These are phyloP conservation scores for Adansonia madagascariensis DNA, from an alignment of 441 rosid genomes.

Conservation along the genomic window DNA sequence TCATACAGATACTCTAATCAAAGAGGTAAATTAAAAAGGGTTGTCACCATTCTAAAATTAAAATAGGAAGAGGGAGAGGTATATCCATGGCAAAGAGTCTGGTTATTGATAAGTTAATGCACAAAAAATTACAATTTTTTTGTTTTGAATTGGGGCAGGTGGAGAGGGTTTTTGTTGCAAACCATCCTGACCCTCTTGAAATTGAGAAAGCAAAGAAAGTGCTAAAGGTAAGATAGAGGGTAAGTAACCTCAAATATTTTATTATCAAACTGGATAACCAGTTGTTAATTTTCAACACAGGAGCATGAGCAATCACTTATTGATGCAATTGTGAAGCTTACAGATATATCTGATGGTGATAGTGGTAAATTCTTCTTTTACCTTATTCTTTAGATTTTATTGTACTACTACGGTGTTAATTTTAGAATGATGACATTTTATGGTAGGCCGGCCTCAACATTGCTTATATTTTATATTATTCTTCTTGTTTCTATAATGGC, in stretches of 20 bases:
- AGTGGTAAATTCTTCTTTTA: slow-evolving; percentile 40
- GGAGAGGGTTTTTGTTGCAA: slow-evolving; percentile 60
- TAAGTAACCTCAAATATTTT: background rate
- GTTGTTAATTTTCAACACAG: slow-evolving; percentile 39
- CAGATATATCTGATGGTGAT: slow-evolving; percentile 67
- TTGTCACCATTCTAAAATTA: background rate
- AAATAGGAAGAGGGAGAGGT: too few species aligned
- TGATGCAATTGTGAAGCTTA: slow-evolving; percentile 62
- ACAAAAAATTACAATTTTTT: background rate
- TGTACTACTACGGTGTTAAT: background rate
- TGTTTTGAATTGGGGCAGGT: slow-evolving; percentile 42
- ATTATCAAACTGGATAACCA: background rate
- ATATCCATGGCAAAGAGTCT: background rate
- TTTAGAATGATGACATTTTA: background rate
- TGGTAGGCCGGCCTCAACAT: background rate
- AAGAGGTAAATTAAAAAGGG: slow-evolving; percentile 46
- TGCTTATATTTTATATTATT: background rate
- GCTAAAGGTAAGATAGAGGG: slow-evolving; percentile 47
- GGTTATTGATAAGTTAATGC: background rate
- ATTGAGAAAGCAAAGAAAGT: slow-evolving; percentile 67
- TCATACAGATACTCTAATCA: slow-evolving; percentile 52
- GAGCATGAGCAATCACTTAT: slow-evolving; percentile 68
- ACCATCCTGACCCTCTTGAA: slow-evolving; percentile 59
- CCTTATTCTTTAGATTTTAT: slow-evolving; percentile 12
- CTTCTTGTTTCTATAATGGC: background rate